Evolutionary conservation across 2,329 filamentous ascomycete genomes (phyloP), one percentile per base, ranked within the genome.

Genomic region (Penicillium olsonii): DNA sequence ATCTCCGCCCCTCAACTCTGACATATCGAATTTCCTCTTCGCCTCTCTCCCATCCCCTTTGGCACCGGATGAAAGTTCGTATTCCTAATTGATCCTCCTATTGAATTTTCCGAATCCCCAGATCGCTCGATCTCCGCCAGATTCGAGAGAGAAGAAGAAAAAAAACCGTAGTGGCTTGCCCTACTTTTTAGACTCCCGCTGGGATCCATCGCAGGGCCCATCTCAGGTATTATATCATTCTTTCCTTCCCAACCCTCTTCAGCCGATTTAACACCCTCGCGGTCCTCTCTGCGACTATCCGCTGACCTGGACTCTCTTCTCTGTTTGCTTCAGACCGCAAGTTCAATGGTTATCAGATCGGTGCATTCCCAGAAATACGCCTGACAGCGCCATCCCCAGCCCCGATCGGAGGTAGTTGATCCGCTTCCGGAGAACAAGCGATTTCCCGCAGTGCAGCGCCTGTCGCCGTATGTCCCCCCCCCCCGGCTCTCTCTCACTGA

Each of bases 331-430:
- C 39, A 52, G 45, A 44, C 39, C 38, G 34, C 44, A 47, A 33
- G 42, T 42, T 49, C 48, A 50, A 50, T 48, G 48, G 44, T 47
- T 51, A 51, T 49, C 53, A 45, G 38, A 33, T 45, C 49, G 48
- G 48, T 60, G 57, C 63, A 67, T 68, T 61, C 67, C 67, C 61
- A 67, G 61, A 67, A 63, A 59, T 69, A 69, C 67, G 64, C 66
- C 42, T 55, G 52, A 49, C 60, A 50, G 56, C 58, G 52, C 64
- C 62, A 66, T 62, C 64, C 55, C 61, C 66, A 67, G 66, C 65
- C 66, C 62, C 58, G 54, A 43, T 64, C 62, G 57, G 61, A 43
- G 2, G 45, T 53, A 45, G 62, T 64, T 69, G 56, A 64, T 69
- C 67, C 66, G 66, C 24, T 61, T 66, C 67, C 29, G 29, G n/a